phyloP scores from a whole-genome alignment of 176 grass and related monocot genomes.

The Bothriochloa decipiens region DNA sequence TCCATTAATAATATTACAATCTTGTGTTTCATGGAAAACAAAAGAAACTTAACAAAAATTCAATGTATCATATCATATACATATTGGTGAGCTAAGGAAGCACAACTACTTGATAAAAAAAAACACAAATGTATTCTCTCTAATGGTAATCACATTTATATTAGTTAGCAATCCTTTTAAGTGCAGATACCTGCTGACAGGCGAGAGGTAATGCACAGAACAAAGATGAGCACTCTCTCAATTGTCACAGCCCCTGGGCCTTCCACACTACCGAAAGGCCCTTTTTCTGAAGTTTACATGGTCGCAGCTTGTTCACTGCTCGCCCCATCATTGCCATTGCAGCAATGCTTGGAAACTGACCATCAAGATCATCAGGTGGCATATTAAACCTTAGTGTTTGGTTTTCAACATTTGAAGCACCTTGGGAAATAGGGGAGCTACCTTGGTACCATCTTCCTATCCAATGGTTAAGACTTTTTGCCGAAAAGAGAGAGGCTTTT shows the following conservation, averaged over 20 bases:
- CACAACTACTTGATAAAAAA: neutral
- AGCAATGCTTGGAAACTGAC: slow-evolving; percentile 61
- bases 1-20: neutral
- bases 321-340: slow-evolving; percentile 67
- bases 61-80: neutral
- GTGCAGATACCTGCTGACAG: neutral
- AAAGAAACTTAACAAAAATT: neutral
- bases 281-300: slow-evolving; percentile 49
- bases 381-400: slow-evolving; percentile 27
- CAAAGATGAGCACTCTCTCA: neutral
- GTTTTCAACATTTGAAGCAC: slow-evolving; percentile 30
- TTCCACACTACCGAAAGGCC: slow-evolving; percentile 56
- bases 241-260: slow-evolving; percentile 38
- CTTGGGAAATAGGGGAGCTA: slow-evolving; percentile 40
- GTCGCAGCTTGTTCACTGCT: slow-evolving; percentile 52
- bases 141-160: slow-evolving; percentile 23
- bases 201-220: neutral
- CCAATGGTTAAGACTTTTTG: slow-evolving; percentile 59
- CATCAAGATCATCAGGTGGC: slow-evolving; percentile 46
- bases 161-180: neutral
- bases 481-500: slow-evolving; percentile 40
- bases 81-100: neutral
- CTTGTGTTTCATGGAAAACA: neutral
- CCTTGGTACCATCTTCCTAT: slow-evolving; percentile 66
- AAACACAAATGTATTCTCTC: neutral